Base-by-base conservation (phyloP, 306 rosid species). In the Aeschynomene evenia region DNA sequence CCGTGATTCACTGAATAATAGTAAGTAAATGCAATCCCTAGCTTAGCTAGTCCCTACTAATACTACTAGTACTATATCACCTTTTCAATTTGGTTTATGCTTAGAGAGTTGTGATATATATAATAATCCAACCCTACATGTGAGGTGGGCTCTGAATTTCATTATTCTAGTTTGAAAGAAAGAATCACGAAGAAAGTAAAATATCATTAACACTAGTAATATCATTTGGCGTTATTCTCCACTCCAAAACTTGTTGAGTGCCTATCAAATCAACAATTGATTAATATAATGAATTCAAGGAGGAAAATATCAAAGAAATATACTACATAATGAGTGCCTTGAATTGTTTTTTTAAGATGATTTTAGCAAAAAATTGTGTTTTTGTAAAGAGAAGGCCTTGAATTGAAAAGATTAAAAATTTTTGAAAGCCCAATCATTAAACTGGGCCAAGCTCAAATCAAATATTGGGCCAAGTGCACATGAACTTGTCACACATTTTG, bases 91-190 rank as follows among this genome's bases (percentile, higher is more conserved):
- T 26, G 58, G 78, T 66, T 51, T 14, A 71, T 57, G 66, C 51
- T 43, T 59, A 10, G 36, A 53, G 42, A 24, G 48, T 9, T 23
- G 64, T 23, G 64, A 18, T 54, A 66, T 59, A 26, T 31, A 68
- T 23, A 51, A 70, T 68, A n/a, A n/a, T n/a, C n/a, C 79, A 55
- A 53, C 40, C 55, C 33, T 58, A 51, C 78, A 79, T 50, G 79
- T 67, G 66, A 50, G 68, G 46, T 60, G 76, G 81, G 85, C 69
- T 81, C 81, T 71, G 76, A 76, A 81, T 81, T 76, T 60, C 76
- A 76, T 66, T 72, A 71, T 71, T 71, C 24, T 67, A 72, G 53
- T 53, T 71, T 52, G 59, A 72, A 54, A 15, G 59, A 72, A 54
- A 15, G 52, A 66, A 63, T 81, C 81, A 76, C 73, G 79, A 72